Base-by-base conservation (phyloP, 83 land plant genomes). In the Picea abies region DNA sequence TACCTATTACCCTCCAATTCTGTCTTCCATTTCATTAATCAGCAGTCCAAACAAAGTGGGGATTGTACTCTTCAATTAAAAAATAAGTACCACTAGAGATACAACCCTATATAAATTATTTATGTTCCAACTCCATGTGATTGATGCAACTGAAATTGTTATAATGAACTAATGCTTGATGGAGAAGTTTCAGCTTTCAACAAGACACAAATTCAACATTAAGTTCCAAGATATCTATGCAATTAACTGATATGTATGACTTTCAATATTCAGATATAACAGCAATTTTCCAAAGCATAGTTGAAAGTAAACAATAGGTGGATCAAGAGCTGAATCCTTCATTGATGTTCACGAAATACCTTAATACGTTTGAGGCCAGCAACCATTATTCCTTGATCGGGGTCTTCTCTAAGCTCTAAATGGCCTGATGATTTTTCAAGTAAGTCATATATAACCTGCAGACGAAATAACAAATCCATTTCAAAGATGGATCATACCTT, bases 391-490 rank as follows among this genome's bases (percentile, higher is more conserved):
- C 98, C 98, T 82, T 93, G 93, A 81, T 90, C 94, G 29, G 99
- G 99, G 84, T 97, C 99, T 83, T 97, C 99, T 69, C 99, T 87
- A 15, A 97, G 94, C 70, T 97, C 99, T 84, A 97, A 86, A 84
- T 95, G 99, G 7, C 92, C 96, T 60, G 99, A 97, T 68, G 96
- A 93, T 77, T 88, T 95, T 79, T 97, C 99, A 77, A 97, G 94
- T 87, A 95, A 88, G 86, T 97, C 99, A 88, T 97, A 97, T 67
- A 97, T 97, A 75, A 97, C 98, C 99, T 97, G 84, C 76, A 90
- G 82, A 29, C 26, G 16, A 44, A 35, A 68, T 58, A 44, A 47
- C 26, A 80, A 17, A 76, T 60, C 58, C 71, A 26, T 77, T 63
- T 58, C 60, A 58, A 68, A 71, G 56, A 10, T 23, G 5, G 16